A percentile compares a stretch with the other conserved stretches of the same genome.
phyloP scores from a whole-genome alignment of 768 basidiomycete species.

The Coprinopsis sp. region DNA sequence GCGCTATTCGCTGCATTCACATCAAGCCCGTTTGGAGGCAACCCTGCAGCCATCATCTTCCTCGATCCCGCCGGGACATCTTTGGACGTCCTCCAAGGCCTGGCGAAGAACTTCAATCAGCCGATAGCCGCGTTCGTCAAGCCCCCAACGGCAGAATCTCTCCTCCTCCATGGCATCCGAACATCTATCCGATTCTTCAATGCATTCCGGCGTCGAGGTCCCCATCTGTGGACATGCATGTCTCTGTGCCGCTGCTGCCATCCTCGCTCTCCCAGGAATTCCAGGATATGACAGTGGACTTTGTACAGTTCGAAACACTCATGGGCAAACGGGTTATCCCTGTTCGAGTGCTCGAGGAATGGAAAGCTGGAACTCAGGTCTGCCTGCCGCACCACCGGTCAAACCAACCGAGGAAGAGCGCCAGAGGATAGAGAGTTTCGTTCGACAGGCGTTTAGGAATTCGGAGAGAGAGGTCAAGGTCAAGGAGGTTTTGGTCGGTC shows the following conservation, averaged over 20 bases:
- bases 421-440: constrained; percentile 21
- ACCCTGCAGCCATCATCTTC: constrained; percentile 40
- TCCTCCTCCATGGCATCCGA: constrained; percentile 13
- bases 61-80: constrained; percentile 23
- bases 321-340: not conserved
- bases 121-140: constrained; percentile 36
- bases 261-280: constrained; percentile 30
- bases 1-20: constrained; percentile 41
- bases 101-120: constrained; percentile 41
- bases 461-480: constrained; percentile 32
- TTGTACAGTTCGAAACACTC: constrained; percentile 8
- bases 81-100: constrained; percentile 23
- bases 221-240: constrained; percentile 42
- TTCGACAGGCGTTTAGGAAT: constrained; percentile 37
- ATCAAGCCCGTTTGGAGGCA: constrained; percentile 35
- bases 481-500: constrained; percentile 24
- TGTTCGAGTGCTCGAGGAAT: constrained; percentile 12
- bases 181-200: constrained; percentile 34
- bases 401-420: constrained; percentile 27
- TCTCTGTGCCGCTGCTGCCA: constrained; percentile 36
- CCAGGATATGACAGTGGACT: constrained; percentile 14
- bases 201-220: constrained; percentile 23
- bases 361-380: constrained; percentile 34
- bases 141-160: constrained; percentile 14
- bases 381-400: constrained; percentile 25